Percentiles rank a stretch among this genome's conserved stretches.
phyloP scores from a whole-genome alignment of 805 yeast genomes.

The Nakazawaea anatomiae region DNA sequence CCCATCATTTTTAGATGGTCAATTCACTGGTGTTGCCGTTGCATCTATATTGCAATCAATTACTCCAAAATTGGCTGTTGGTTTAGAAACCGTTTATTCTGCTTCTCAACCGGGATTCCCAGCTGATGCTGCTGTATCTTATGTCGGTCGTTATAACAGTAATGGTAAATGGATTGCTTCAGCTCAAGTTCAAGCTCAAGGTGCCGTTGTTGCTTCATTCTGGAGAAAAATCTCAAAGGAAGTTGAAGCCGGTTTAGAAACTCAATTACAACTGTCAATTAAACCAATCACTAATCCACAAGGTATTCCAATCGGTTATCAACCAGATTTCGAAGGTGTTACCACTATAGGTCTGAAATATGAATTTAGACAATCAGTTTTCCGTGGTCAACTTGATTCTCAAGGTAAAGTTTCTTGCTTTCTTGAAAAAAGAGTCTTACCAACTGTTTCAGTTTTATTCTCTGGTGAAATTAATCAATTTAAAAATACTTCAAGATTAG shows the following conservation, averaged over 20 bases:
- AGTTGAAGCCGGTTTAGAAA: slow-evolving; percentile 92
- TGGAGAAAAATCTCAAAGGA: slow-evolving; percentile 91
- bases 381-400: slow-evolving; percentile 92
- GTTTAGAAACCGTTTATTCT: slow-evolving; percentile 89
- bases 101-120: slow-evolving; percentile 62
- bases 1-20: slow-evolving; percentile 72
- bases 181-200: slow-evolving; percentile 91
- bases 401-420: slow-evolving; percentile 86
- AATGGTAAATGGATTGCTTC: slow-evolving; percentile 85
- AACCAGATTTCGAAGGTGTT: slow-evolving; percentile 82
- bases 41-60: slow-evolving; percentile 88
- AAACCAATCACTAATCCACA: slow-evolving; percentile 63
- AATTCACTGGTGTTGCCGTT: slow-evolving; percentile 86
- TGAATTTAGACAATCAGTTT: slow-evolving; percentile 93
- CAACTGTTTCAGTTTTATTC: slow-evolving; percentile 83
- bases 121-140: slow-evolving; percentile 87
- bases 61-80: slow-evolving; percentile 77
- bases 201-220: slow-evolving; percentile 82
- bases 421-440: slow-evolving; percentile 89
- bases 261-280: slow-evolving; percentile 72
- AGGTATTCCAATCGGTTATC: slow-evolving; percentile 74
- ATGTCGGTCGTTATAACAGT: slow-evolving; percentile 83
- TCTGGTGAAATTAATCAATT: slow-evolving; percentile 84
- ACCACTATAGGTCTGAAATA: slow-evolving; percentile 96
- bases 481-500: slow-evolving; percentile 65